Percentiles rank a stretch among this genome's conserved stretches.
Evolutionary conservation across 305 asterid species (phyloP).

Genomic region (Solanum hybrid): DNA sequence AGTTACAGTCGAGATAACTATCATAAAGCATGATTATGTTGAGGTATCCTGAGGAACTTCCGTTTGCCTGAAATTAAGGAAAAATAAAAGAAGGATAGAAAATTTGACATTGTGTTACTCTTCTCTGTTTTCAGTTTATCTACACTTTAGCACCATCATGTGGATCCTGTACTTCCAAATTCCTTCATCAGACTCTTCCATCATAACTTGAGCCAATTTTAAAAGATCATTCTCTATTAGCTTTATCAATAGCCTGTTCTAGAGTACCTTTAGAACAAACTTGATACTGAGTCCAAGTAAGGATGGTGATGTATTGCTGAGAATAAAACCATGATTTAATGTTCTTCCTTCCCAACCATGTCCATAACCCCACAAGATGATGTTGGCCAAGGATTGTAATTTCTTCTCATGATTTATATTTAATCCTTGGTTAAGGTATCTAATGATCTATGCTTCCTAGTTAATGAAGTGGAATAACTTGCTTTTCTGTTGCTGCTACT

Average conservation of each 20-base stretch:
- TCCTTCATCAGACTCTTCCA: background rate
- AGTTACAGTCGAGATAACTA: background rate
- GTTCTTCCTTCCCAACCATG: background rate
- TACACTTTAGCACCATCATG: background rate
- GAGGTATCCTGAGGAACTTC: conserved; percentile 1
- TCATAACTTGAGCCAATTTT: background rate
- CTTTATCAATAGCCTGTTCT: background rate
- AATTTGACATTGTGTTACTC: background rate
- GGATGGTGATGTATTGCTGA: background rate
- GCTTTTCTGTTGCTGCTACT: background rate
- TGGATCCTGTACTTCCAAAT: background rate
- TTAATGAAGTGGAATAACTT: background rate
- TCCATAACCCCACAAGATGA: background rate
- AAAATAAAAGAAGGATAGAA: background rate
- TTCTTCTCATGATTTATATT: background rate
- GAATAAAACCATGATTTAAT: background rate
- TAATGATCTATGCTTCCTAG: background rate
- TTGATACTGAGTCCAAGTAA: background rate
- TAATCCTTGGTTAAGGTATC: background rate
- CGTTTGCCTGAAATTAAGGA: background rate
- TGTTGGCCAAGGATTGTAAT: background rate
- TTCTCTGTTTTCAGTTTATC: background rate
- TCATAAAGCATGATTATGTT: background rate
- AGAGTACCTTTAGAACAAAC: background rate
- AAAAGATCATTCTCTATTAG: background rate